These are phyloP conservation scores for Mayamaea pseudoterrestris DNA, from an alignment of 108 stramenopile species.

Conservation along the genomic window DNA sequence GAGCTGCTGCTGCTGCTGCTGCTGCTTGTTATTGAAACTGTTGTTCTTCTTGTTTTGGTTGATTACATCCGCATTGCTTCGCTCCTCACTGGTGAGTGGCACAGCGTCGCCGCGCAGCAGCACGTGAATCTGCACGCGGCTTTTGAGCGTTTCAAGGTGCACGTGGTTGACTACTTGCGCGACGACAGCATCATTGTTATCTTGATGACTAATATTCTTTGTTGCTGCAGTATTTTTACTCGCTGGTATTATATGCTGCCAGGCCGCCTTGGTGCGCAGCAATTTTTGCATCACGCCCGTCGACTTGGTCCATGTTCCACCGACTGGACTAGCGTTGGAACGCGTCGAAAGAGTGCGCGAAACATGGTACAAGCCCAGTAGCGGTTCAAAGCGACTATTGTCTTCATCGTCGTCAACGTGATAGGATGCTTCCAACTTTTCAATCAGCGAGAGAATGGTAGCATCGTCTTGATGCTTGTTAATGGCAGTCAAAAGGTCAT, in stretches of 20 bases:
- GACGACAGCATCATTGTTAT: no score
- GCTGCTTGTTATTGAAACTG: no score
- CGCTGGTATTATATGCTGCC: conserved; percentile 50
- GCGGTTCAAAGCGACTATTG: conserved; percentile 18
- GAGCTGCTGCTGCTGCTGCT: no score
- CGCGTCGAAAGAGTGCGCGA: conserved; percentile 26
- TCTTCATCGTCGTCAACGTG: not conserved
- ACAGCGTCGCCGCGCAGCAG: conserved; percentile 60
- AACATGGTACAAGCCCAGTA: conserved; percentile 57
- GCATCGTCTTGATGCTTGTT: not conserved
- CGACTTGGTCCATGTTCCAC: conserved; percentile 63
- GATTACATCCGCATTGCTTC: no score
- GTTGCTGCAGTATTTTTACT: conserved; percentile 9
- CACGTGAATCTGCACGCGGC: conserved; percentile 20
- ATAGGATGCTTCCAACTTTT: not conserved
- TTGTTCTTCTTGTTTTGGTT: no score
- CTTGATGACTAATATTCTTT: no score
- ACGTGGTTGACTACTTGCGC: conserved; percentile 67
- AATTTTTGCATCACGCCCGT: conserved; percentile 33
- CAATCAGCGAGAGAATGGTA: not conserved
- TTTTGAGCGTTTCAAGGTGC: conserved; percentile 26
- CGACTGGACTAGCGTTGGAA: conserved; percentile 53
- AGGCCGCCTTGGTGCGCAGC: conserved; percentile 25
- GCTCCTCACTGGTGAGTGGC: conserved; percentile 24
- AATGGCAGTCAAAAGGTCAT: not conserved